Evolutionary conservation across 202 grass and related monocot species (phyloP), one percentile per base, ranked within the genome.

Genomic region (Thinopyrum obtusiflorum): DNA sequence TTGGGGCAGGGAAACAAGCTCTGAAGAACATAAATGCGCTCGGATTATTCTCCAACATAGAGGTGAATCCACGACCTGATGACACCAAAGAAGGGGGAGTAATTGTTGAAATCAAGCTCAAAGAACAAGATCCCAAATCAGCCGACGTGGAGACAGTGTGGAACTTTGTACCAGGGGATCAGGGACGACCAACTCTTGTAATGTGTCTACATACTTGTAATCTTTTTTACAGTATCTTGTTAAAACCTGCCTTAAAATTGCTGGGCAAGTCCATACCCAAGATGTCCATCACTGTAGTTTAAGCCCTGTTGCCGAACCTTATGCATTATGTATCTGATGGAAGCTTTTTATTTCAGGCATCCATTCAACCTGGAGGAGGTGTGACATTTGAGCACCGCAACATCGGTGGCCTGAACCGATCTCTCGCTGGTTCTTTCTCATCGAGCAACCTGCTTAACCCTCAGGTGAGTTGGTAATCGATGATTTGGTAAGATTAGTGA

Each of bases 361-460:
- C 93, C 29, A 94, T 98, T 89, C 96, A 98, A 94, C 96, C 96
- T 71, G 96, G 96, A 83, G 96, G 96, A 86, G 95, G 88, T 72
- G 90, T 98, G 61, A 94, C 96, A 15, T 94, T 99, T 89, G 91
- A 98, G 80, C 96, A 98, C 88, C 85, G 91, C 49, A 98, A 98
- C 65, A 98, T 98, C 61, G 83, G 95, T 61, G 93, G 93, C 9
- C 83, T 98, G 36, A 98, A 95, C 68, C 92, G 96, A 89, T 98
- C 93, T 31, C 88, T 98, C 20, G 80, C 92, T 84, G 93, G 96
- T 73, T 92, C 96, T 51, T 88, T 98, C 39, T 91, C 88, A 63
- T 98, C 96, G 69, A 98, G 91, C 67, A 96, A 98, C 85, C 88
- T 98, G 29, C 90, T 98, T 10, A 98, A 95, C 64, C 96, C 96